These are phyloP conservation scores for Ustilago trichophora DNA, from an alignment of 1,284 basidiomycete species.

Conservation along the genomic window DNA sequence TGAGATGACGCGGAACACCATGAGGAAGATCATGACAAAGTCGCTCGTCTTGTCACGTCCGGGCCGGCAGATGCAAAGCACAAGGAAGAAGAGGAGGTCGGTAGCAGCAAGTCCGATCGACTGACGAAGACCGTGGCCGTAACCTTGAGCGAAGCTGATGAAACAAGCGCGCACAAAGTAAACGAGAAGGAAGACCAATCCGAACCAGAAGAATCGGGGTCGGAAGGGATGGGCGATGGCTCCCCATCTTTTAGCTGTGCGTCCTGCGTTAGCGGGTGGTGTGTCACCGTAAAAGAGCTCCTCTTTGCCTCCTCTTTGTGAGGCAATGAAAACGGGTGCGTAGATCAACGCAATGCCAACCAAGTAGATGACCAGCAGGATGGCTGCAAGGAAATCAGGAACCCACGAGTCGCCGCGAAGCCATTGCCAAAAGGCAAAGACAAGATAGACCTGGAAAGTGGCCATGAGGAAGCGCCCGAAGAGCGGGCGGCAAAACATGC, in stretches of 20 bases:
- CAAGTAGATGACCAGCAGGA: slow-evolving; percentile 47
- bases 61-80: slow-evolving; percentile 55
- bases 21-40: slow-evolving; percentile 58
- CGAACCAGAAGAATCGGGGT: slow-evolving; percentile 59
- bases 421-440: slow-evolving; percentile 64
- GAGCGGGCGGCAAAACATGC: slow-evolving; percentile 39
- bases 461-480: slow-evolving; percentile 35
- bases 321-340: slow-evolving; percentile 47
- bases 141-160: slow-evolving; percentile 56
- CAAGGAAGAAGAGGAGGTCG: slow-evolving; percentile 58
- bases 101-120: slow-evolving; percentile 59
- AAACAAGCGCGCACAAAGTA: slow-evolving; percentile 58
- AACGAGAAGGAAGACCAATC: slow-evolving; percentile 49
- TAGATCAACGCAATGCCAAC: slow-evolving; percentile 38
- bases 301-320: slow-evolving; percentile 19
- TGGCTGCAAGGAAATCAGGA: slow-evolving; percentile 56
- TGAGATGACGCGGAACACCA: slow-evolving; percentile 54
- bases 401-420: slow-evolving; percentile 58
- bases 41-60: slow-evolving; percentile 58
- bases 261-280: slow-evolving; percentile 39
- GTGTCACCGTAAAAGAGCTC: slow-evolving; percentile 50
- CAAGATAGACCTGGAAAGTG: slow-evolving; percentile 41
- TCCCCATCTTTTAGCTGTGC: slow-evolving; percentile 43
- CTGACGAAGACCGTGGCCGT: slow-evolving; percentile 53
- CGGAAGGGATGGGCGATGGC: slow-evolving; percentile 55